phyloP scores from a whole-genome alignment of 1,139 yeast species.

The Suhomyces wounanorum region DNA sequence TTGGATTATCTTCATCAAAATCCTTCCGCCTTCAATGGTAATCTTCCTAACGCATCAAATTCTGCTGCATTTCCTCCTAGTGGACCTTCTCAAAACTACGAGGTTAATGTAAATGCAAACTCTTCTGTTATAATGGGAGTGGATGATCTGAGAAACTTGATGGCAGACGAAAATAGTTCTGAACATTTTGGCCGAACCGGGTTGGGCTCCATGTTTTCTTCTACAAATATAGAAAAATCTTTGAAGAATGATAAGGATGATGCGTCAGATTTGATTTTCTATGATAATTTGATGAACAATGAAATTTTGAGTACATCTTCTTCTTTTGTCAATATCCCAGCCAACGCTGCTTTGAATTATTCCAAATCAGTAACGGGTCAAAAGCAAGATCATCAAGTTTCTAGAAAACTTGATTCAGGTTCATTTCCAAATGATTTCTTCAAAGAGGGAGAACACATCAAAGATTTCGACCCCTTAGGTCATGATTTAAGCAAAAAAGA shows the following conservation, averaged over 20 bases:
- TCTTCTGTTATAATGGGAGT: conserved; percentile 10
- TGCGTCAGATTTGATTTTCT: conserved; percentile 9
- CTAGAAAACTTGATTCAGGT: conserved; percentile 4
- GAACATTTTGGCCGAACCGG: conserved; percentile 22
- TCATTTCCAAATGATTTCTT: conserved; percentile 13
- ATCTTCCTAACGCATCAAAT: conserved; percentile 28
- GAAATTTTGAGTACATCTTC: conserved; percentile 16
- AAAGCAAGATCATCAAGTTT: neutral
- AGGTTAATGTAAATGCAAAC: conserved; percentile 5
- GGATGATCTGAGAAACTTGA: conserved; percentile 8
- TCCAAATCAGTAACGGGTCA: conserved; percentile 5
- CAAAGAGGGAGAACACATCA: neutral
- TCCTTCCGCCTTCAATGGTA: conserved; percentile 22
- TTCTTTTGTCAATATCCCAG: conserved; percentile 14
- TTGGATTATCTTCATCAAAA: conserved; percentile 19
- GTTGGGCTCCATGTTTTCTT: conserved; percentile 15
- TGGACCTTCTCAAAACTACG: conserved; percentile 12
- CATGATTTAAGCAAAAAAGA: neutral
- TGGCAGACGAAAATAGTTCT: conserved; percentile 13
- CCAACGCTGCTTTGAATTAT: conserved; percentile 1
- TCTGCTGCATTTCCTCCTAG: conserved; percentile 39
- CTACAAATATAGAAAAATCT: conserved; percentile 7
- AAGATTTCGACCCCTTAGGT: conserved; percentile 3
- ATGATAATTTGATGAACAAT: conserved; percentile 11
- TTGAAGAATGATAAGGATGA: conserved; percentile 11